These are phyloP conservation scores for Medicago lupulina DNA, from an alignment of 306 rosid species.

Conservation along the genomic window DNA sequence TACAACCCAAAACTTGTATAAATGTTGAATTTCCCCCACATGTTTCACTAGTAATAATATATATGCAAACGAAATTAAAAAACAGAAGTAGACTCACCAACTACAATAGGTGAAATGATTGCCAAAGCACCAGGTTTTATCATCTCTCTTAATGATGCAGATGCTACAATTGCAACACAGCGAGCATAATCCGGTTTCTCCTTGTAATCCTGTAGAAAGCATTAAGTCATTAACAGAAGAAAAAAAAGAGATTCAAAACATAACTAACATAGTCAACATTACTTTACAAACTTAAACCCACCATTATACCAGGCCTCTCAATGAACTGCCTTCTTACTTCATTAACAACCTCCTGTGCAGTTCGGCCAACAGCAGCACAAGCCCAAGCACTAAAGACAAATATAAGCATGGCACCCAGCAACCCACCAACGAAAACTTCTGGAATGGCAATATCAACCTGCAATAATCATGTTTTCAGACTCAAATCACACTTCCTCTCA, in stretches of 20 bases:
- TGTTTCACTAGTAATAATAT: conserved; percentile 8
- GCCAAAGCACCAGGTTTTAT: conserved; percentile 98
- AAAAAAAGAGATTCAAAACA: conserved; percentile 22
- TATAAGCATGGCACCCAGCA: conserved; percentile 98
- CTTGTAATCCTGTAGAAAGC: conserved; percentile 72
- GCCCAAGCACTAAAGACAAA: conserved; percentile 97
- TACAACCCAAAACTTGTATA: conserved; percentile 22
- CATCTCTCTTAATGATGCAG: conserved; percentile 96
- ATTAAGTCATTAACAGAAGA: conserved; percentile 29
- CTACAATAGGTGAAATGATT: conserved; percentile 82
- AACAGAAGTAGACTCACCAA: conserved; percentile 67
- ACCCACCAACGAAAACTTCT: conserved; percentile 89
- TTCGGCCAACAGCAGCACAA: conserved; percentile 95
- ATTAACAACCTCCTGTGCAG: conserved; percentile 98
- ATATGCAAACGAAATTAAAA: conserved; percentile 10
- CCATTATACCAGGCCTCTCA: conserved; percentile 99
- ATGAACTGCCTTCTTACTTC: conserved; percentile 98
- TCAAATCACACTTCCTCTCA: conserved; percentile 1
- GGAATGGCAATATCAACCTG: conserved; percentile 99
- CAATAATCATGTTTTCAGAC: conserved; percentile 5
- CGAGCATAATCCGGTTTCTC: conserved; percentile 98
- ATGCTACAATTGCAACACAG: conserved; percentile 97
- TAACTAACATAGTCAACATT: conserved; percentile 28
- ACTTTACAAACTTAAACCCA: conserved; percentile 53
- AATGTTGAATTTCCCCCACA: conserved; percentile 24